Evolutionary conservation across 2,329 filamentous ascomycete species (phyloP), one percentile per base, ranked within the genome.

Genomic region (Xylaria sp.): DNA sequence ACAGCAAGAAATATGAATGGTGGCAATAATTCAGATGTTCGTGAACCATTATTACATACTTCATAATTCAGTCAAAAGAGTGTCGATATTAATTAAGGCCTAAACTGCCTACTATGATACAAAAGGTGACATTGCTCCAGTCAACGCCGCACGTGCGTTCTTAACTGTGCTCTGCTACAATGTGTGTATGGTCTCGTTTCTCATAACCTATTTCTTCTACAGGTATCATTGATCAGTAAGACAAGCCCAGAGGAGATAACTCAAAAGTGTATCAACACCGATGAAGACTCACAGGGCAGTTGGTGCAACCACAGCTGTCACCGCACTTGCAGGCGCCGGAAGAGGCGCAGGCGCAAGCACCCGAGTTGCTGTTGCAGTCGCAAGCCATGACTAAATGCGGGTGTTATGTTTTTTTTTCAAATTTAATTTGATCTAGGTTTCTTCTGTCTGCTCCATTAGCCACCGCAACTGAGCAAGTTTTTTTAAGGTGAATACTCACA

Each of bases 291-390:
- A 74, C 72, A 8, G 71, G 71, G 67, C 71, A 74, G 65, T 64
- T 69, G 46, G 65, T 45, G 69, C 71, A 74, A 35, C 66, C 68
- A 66, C 72, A 74, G 71, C 61, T 70, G 42, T 69, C 42, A 62
- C 67, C 69, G 57, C 72, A 74, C 42, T 67, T 63, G 63, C 72
- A 74, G 35, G 63, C 58, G 64, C 71, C 72, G 4, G 70, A 55
- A 47, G 52, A 67, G 42, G 70, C 68, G 53, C 71, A 74, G 56
- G 52, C 55, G 60, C 72, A 74, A 37, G 71, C 33, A 61, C 63
- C 66, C 19, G 63, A 58, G 52, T 50, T 51, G 63, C 70, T 71
- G 65, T 71, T 72, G 66, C 71, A 74, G 52, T 67, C 69, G 69
- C 71, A 74, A 33, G 47, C 69, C 72, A 74, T 74, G 54, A 52